Evolutionary conservation across 140 eudicot species (phyloP).

Genomic region (Anethum foeniculum): DNA sequence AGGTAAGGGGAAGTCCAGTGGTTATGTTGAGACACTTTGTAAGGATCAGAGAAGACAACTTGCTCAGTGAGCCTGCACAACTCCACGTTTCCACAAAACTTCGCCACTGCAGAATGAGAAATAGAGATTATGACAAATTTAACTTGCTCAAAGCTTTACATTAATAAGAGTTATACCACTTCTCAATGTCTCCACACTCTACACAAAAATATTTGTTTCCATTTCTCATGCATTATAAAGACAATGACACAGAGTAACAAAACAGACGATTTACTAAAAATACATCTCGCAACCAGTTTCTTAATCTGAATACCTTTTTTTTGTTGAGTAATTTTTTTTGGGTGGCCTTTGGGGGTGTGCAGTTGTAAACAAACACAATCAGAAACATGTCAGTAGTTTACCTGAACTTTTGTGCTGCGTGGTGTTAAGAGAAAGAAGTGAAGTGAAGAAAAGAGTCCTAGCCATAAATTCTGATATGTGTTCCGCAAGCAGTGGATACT

Average conservation of each 20-base stretch:
- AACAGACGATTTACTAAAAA: background rate
- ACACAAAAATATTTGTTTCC: background rate
- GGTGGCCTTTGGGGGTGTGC: too few species aligned
- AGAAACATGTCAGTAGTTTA: constrained; percentile 7
- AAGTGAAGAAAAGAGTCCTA: constrained; percentile 65
- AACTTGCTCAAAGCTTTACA: background rate
- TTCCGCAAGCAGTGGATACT: constrained; percentile 75
- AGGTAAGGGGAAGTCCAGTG: constrained; percentile 89
- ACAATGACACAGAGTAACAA: background rate
- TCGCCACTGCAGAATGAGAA: constrained; percentile 56
- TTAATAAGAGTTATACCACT: too few species aligned
- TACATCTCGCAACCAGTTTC: too few species aligned
- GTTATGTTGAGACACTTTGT: constrained; percentile 61
- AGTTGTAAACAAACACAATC: background rate
- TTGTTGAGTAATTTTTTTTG: too few species aligned
- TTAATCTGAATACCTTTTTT: too few species aligned
- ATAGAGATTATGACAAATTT: background rate
- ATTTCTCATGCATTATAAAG: background rate
- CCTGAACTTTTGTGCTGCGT: constrained; percentile 85
- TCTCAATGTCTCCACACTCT: too few species aligned
- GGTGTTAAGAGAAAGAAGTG: constrained; percentile 74
- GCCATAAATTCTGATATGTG: constrained; percentile 89
- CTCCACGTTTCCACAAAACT: constrained; percentile 85
- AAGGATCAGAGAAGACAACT: constrained; percentile 86
- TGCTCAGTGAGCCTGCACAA: constrained; percentile 85